A percentile compares a stretch with the other conserved stretches of the same genome.
Conservation (phyloP, 2,329 filamentous ascomycete species). For the Stachybotrys chartarum region DNA sequence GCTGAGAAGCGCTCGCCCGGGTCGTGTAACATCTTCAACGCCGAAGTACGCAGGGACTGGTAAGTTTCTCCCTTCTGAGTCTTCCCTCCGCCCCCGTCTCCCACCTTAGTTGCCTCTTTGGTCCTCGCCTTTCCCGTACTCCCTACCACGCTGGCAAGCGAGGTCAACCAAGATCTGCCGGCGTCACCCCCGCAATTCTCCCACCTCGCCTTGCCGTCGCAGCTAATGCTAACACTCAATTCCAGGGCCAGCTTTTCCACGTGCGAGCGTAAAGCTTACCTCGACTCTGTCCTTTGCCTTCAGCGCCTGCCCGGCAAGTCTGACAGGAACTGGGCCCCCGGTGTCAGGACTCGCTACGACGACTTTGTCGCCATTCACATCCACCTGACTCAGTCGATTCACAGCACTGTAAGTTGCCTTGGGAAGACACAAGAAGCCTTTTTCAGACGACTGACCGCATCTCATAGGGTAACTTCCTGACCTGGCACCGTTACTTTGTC, state of each 20-base stretch:
- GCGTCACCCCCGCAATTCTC: background rate
- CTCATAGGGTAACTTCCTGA: constrained; percentile 21
- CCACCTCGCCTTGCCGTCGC: background rate
- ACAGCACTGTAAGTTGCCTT: constrained; percentile 13
- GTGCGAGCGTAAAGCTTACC: constrained; percentile 13
- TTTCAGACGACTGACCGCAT: background rate
- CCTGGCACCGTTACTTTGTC: constrained; percentile 35
- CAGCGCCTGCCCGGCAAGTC: constrained; percentile 13
- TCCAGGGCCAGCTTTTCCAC: background rate
- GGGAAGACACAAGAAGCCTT: background rate
- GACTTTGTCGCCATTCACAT: constrained; percentile 24
- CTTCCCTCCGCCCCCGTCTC: background rate
- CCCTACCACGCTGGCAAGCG: background rate
- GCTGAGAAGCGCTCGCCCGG: background rate
- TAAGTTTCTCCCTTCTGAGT: background rate
- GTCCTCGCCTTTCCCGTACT: background rate
- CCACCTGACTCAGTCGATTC: constrained; percentile 15
- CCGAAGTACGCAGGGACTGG: constrained; percentile 4
- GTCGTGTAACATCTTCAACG: constrained; percentile 3
- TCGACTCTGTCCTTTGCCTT: constrained; percentile 17
- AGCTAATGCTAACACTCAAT: background rate
- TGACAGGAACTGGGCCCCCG: constrained; percentile 13
- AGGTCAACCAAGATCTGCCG: background rate
- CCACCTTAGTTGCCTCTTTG: background rate
- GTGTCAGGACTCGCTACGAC: constrained; percentile 20